phyloP scores from a whole-genome alignment of 148 eudicot genomes.

The Simmondsia chinensis region DNA sequence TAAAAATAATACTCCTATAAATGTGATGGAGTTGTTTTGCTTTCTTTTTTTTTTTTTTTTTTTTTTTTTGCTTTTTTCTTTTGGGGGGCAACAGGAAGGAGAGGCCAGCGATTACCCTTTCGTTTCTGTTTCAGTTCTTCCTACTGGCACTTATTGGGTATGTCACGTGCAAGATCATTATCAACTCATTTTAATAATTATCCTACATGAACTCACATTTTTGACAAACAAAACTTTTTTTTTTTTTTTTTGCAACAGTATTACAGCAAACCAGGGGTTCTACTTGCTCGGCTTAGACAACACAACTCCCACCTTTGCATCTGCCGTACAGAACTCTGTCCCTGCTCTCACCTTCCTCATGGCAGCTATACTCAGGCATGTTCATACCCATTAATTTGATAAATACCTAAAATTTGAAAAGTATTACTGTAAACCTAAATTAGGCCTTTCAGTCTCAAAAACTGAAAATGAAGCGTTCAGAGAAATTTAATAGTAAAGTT shows the following conservation, averaged over 20 bases:
- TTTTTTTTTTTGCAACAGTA: slow-evolving; percentile 28
- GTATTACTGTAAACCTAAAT: no score
- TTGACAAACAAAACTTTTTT: not conserved
- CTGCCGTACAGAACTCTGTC: slow-evolving; percentile 95
- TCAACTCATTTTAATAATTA: no score
- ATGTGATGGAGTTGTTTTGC: no score
- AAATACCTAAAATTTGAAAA: no score
- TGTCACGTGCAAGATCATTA: slow-evolving; percentile 5
- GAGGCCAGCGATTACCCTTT: slow-evolving; percentile 73
- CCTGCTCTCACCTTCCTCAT: slow-evolving; percentile 98
- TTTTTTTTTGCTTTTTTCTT: slow-evolving; percentile 6
- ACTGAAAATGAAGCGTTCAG: no score
- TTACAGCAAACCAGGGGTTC: slow-evolving; percentile 96
- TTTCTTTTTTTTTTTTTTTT: not conserved
- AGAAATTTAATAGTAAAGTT: no score
- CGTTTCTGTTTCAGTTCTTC: slow-evolving; percentile 73
- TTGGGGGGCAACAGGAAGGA: slow-evolving; percentile 73
- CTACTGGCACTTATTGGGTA: slow-evolving; percentile 86
- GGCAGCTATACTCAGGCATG: slow-evolving; percentile 80
- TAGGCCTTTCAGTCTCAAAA: no score
- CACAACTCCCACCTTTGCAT: slow-evolving; percentile 96
- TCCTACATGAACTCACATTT: not conserved
- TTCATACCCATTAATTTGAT: not conserved
- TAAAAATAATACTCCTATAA: no score
- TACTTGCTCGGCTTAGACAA: slow-evolving; percentile 94